Base-by-base conservation (phyloP, 83 land plant species). In the Picea engelmannii region DNA sequence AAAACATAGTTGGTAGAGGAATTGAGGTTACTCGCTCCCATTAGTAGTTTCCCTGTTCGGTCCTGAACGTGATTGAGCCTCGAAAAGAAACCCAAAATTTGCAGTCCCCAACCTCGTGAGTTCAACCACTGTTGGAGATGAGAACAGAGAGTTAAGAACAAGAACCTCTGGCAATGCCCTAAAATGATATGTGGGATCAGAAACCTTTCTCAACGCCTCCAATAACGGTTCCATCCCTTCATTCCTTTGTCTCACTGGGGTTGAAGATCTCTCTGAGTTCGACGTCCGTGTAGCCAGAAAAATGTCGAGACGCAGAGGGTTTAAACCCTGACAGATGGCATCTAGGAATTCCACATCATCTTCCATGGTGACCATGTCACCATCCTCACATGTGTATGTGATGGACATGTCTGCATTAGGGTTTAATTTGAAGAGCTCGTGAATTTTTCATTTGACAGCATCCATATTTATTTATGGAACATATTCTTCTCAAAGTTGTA, bases 311-410 rank as follows among this genome's bases (percentile, higher is more conserved):
- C 92, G 90, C 64, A 96, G 84, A 59, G 97, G 97, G 47, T 93
- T 94, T 35, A 96, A 61, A 2, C 86, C 81, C 86, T 96, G 97
- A 13, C 25, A 21, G n/a, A 71, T 13, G 13, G 92, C 90, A 81
- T 96, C 99, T 78, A 40, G 74, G 38, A 96, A 85, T 79, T 96
- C 99, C 63, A 85, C 83, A 81, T 93, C 94, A 66, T 89, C 88
- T 42, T 84, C 89, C 79, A 96, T 92, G 8, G 93, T 87, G 0
- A 96, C 95, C 4, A 84, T 83, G 78, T 96, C 97, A 76, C 80
- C 83, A 23, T 96, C 97, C 86, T 84, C 91, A 84, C 94, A 97
- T 44, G 78, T 84, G 80, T 35, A 35, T 35, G 38, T 3, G 38
- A 35, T 35, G 38, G 38, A 35, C 38, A 35, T 35, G 38, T 35